Evolutionary conservation across 345 rosid species (phyloP).

Genomic region (Mangifera indica): DNA sequence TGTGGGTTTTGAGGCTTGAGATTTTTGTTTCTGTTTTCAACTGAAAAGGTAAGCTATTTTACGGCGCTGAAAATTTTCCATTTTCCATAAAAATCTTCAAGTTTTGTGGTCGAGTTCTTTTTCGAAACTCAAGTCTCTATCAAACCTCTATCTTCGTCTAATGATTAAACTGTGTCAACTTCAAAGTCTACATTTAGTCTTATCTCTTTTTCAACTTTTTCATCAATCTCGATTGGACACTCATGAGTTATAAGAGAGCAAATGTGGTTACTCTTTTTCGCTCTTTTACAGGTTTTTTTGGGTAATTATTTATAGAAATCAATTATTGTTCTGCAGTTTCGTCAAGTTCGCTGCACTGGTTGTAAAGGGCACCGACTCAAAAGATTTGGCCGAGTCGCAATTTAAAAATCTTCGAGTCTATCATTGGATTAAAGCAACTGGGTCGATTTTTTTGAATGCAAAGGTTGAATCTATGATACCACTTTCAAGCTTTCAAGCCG

Average conservation of each 20-base stretch:
- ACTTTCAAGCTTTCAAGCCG: slow-evolving; percentile 37
- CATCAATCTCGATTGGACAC: slow-evolving; percentile 25
- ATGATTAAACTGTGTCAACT: slow-evolving; percentile 32
- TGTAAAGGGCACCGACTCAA: slow-evolving; percentile 19
- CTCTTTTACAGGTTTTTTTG: background rate
- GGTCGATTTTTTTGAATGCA: slow-evolving; percentile 29
- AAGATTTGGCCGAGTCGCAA: slow-evolving; percentile 26
- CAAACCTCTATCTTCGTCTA: slow-evolving; percentile 37
- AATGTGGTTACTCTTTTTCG: background rate
- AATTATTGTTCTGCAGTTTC: slow-evolving; percentile 19
- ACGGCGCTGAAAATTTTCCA: slow-evolving; percentile 20
- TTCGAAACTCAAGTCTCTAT: slow-evolving; percentile 31
- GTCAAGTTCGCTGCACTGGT: slow-evolving; percentile 28
- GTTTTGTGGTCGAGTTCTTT: slow-evolving; percentile 28
- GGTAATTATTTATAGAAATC: slow-evolving; percentile 10
- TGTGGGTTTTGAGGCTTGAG: background rate
- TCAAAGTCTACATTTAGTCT: slow-evolving; percentile 22
- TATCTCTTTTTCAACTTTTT: slow-evolving; percentile 29
- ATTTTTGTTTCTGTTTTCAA: background rate
- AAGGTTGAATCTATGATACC: slow-evolving; percentile 29
- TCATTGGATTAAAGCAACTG: slow-evolving; percentile 27
- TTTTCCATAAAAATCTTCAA: slow-evolving; percentile 23
- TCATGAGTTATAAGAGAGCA: slow-evolving; percentile 24
- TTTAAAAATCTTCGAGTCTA: slow-evolving; percentile 19
- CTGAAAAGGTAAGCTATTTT: slow-evolving; percentile 31